Percentiles rank a stretch among this genome's conserved stretches.
phyloP scores from a whole-genome alignment of 768 basidiomycete genomes.

The Agrocybe chaxingu region DNA sequence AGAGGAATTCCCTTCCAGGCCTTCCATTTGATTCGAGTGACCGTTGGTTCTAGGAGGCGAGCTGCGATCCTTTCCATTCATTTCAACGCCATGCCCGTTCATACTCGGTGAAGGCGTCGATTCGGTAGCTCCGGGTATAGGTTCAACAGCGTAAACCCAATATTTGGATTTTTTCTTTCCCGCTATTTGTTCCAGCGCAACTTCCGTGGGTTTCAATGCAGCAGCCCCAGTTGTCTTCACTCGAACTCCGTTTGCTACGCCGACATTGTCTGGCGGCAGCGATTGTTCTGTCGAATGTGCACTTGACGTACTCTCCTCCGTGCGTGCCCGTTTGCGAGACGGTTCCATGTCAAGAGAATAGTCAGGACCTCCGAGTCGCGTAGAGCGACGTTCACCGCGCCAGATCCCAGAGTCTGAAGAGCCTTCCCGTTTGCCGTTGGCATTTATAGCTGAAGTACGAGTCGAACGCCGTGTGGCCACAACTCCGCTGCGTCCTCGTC shows the following conservation, averaged over 20 bases:
- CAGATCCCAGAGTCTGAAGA: conserved; percentile 56
- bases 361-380: conserved; percentile 61
- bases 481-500: conserved; percentile 33
- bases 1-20: conserved; percentile 40
- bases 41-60: conserved; percentile 7
- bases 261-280: conserved; percentile 26
- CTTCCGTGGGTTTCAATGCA: conserved; percentile 66
- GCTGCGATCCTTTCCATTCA: conserved; percentile 7
- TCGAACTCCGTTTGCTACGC: conserved; percentile 33
- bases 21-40: conserved; percentile 8
- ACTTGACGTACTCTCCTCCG: conserved; percentile 68
- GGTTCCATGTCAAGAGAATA: conserved; percentile 47
- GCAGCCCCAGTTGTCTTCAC: conserved; percentile 59
- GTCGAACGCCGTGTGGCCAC: conserved; percentile 51
- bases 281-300: conserved; percentile 45
- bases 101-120: conserved; percentile 5
- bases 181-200: conserved; percentile 70
- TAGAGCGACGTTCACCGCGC: conserved; percentile 75
- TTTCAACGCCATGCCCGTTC: background rate
- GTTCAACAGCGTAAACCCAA: conserved; percentile 88
- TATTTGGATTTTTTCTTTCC: conserved; percentile 86
- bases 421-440: conserved; percentile 51
- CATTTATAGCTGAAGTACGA: conserved; percentile 44
- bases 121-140: conserved; percentile 36
- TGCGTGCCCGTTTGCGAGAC: conserved; percentile 67